A percentile compares a stretch with the other conserved stretches of the same genome.
Evolutionary conservation across 2,329 filamentous ascomycete species (phyloP).

Genomic region (Colletotrichum limetticola): DNA sequence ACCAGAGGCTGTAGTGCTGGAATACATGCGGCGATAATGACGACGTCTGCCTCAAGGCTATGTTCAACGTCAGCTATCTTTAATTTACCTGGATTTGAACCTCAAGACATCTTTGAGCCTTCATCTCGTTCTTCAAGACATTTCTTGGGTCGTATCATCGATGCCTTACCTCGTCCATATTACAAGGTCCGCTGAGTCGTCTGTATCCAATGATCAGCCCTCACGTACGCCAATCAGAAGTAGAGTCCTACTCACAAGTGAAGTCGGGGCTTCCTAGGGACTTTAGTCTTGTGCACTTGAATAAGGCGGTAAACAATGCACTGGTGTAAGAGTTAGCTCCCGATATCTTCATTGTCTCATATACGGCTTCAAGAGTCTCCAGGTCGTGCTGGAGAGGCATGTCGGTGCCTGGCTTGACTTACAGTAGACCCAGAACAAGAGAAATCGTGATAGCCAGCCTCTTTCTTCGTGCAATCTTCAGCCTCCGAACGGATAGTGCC

Average conservation of each 20-base stretch:
- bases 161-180: constrained; percentile 23
- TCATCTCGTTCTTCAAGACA: too few relatives aligned
- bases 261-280: constrained; percentile 40
- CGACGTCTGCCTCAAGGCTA: constrained; percentile 47
- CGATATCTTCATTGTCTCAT: too few relatives aligned
- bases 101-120: too few relatives aligned
- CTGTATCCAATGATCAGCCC: neutral
- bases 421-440: constrained; percentile 45
- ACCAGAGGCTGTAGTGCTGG: constrained; percentile 45
- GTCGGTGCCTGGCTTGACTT: neutral
- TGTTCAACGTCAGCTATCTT: neutral
- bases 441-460: constrained; percentile 50
- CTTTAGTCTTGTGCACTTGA: constrained; percentile 49
- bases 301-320: constrained; percentile 40
- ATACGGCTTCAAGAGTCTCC: too few relatives aligned
- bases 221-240: too few relatives aligned
- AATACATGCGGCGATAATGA: constrained; percentile 48
- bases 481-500: constrained; percentile 46
- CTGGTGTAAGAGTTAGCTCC: constrained; percentile 11
- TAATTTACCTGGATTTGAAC: neutral
- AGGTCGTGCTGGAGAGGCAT: too few relatives aligned
- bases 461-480: constrained; percentile 51
- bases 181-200: constrained; percentile 17
- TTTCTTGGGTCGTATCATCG: too few relatives aligned
- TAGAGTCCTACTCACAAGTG: constrained; percentile 37